Evolutionary conservation across 768 basidiomycete genomes (phyloP).

Genomic region (Inosperma sp.): DNA sequence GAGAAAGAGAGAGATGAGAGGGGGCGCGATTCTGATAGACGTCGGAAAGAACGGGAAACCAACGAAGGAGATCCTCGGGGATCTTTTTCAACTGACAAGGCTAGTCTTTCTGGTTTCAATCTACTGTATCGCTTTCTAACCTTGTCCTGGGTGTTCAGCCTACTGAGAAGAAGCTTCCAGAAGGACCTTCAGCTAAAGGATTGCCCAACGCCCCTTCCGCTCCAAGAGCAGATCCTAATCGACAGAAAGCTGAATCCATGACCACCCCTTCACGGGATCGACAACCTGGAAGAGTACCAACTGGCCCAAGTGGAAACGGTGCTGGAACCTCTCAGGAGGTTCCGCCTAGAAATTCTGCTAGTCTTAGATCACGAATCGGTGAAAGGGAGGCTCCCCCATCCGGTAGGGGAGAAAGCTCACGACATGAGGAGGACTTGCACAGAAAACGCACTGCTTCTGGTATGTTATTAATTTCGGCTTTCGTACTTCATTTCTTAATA

Average conservation of each 20-base stretch:
- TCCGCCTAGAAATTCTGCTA: conserved; percentile 25
- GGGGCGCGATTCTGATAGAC: conserved; percentile 59
- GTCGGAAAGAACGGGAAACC: conserved; percentile 62
- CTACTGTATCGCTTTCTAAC: conserved; percentile 5
- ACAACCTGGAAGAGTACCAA: conserved; percentile 20
- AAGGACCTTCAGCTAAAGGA: conserved; percentile 43
- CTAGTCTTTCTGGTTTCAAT: conserved; percentile 19
- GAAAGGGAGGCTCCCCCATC: conserved; percentile 53
- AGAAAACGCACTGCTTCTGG: conserved; percentile 70
- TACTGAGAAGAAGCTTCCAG: conserved; percentile 52
- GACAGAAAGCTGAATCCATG: conserved; percentile 21
- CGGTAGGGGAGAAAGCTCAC: conserved; percentile 43
- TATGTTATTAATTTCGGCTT: conserved; percentile 30
- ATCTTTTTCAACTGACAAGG: conserved; percentile 56
- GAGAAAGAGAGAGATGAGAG: conserved; percentile 72
- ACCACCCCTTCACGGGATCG: conserved; percentile 40
- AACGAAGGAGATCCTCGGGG: conserved; percentile 41
- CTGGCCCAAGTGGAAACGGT: conserved; percentile 13
- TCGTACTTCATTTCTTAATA: background rate
- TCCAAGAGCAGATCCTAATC: conserved; percentile 45
- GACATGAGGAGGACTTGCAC: conserved; percentile 55
- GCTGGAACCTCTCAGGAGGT: conserved; percentile 14
- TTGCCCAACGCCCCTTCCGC: conserved; percentile 61
- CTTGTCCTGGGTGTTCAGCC: conserved; percentile 30
- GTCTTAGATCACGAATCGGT: conserved; percentile 38